Conservation (phyloP, 2,329 filamentous ascomycete genomes). For the Pseudocercospora eumusae region DNA sequence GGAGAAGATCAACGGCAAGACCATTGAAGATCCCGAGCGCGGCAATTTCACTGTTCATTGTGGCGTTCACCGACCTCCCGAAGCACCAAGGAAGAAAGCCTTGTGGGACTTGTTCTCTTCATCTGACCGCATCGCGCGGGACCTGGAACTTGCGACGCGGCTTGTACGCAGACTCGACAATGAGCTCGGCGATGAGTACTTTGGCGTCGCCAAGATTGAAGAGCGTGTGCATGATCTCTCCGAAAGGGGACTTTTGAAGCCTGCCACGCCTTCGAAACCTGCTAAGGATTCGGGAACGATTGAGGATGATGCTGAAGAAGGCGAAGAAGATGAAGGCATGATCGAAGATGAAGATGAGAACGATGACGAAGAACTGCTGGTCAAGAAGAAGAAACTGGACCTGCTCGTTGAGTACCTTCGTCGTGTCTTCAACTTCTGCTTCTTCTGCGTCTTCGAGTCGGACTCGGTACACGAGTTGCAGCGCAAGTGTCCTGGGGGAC, state of each 20-base stretch:
- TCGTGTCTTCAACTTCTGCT: conserved; percentile 97
- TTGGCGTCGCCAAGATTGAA: conserved; percentile 78
- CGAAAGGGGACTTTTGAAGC: conserved; percentile 73
- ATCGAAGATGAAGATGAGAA: conserved; percentile 65
- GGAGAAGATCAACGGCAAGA: conserved; percentile 95
- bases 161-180: conserved; percentile 82
- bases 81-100: conserved; percentile 86
- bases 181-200: conserved; percentile 75
- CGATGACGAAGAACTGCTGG: conserved; percentile 84
- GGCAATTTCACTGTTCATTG: conserved; percentile 98
- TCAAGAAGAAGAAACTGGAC: conserved; percentile 96
- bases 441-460: conserved; percentile 98
- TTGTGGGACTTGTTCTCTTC: conserved; percentile 96
- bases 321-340: conserved; percentile 60
- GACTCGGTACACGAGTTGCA: conserved; percentile 95
- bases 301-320: conserved; percentile 73
- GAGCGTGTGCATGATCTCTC: conserved; percentile 81
- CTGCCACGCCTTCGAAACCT: conserved; percentile 56
- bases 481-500: conserved; percentile 94
- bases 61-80: conserved; percentile 87
- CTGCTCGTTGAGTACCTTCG: conserved; percentile 94
- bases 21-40: conserved; percentile 87
- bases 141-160: conserved; percentile 78
- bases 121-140: conserved; percentile 88
- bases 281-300: conserved; percentile 61